A percentile compares a stretch with the other conserved stretches of the same genome.
Evolutionary conservation across 2,329 filamentous ascomycete genomes (phyloP).

Genomic region (Tolypocladium nubicola): DNA sequence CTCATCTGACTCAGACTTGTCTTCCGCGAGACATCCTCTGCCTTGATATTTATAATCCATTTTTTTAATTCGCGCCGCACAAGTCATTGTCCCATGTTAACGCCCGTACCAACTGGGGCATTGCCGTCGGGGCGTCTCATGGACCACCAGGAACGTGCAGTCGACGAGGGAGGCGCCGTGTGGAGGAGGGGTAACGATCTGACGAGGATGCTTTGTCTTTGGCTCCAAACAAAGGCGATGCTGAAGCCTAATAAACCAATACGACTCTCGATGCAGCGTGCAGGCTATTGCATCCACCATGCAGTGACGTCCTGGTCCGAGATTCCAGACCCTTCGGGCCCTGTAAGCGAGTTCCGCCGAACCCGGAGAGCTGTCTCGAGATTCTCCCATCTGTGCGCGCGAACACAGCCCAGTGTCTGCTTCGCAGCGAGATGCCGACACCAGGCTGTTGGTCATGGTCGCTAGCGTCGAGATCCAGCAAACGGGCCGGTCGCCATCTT

Average conservation of each 20-base stretch:
- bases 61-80: neutral
- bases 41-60: neutral
- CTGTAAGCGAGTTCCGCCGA: neutral
- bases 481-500: conserved; percentile 7
- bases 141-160: neutral
- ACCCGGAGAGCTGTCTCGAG: neutral
- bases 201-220: neutral
- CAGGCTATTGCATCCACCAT: neutral
- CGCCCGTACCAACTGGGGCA: neutral
- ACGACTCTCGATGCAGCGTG: neutral
- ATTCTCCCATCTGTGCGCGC: neutral
- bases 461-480: conserved; percentile 10
- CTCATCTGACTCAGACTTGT: neutral
- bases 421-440: neutral
- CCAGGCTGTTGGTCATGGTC: neutral
- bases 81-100: neutral
- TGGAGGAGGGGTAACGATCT: neutral
- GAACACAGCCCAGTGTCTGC: neutral
- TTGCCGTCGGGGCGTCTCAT: neutral
- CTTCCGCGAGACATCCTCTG: neutral
- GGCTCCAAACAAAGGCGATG: neutral
- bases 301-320: neutral
- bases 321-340: neutral
- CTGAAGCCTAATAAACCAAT: neutral
- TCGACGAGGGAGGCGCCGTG: neutral